Percentiles rank a stretch among this genome's conserved stretches.
phyloP scores from a whole-genome alignment of 2,329 filamentous ascomycete genomes.

The Exserohilum rostratum region DNA sequence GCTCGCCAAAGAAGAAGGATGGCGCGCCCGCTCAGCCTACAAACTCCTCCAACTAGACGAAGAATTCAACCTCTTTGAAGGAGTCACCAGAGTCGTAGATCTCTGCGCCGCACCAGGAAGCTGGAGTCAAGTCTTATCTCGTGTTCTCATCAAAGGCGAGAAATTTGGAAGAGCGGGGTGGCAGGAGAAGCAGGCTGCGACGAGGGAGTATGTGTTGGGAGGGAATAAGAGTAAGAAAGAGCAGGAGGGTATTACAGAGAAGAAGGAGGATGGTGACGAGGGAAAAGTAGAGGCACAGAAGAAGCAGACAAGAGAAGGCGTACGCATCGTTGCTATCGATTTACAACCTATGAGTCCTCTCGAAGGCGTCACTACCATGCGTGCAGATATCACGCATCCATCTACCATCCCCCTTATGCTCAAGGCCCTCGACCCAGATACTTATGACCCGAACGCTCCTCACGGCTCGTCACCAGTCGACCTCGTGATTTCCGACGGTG shows the following conservation, averaged over 20 bases:
- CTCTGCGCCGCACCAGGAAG: constrained; percentile 94
- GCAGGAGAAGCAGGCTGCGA: constrained; percentile 81
- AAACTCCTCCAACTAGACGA: constrained; percentile 95
- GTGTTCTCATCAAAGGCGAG: constrained; percentile 91
- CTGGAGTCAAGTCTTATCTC: constrained; percentile 95
- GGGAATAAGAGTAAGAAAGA: constrained; percentile 20
- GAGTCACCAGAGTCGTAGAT: constrained; percentile 91
- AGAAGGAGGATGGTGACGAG: constrained; percentile 3
- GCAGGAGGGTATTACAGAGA: constrained; percentile 8
- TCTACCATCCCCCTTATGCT: constrained; percentile 91
- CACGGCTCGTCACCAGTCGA: constrained; percentile 79
- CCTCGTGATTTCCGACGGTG: constrained; percentile 92
- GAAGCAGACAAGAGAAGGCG: constrained; percentile 65
- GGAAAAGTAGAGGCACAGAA: constrained; percentile 21
- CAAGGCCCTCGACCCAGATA: constrained; percentile 77
- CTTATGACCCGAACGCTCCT: constrained; percentile 47
- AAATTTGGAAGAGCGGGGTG: constrained; percentile 84
- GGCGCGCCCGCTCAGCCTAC: constrained; percentile 94
- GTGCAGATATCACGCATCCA: constrained; percentile 96
- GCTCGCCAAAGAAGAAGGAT: constrained; percentile 97
- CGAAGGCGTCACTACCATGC: constrained; percentile 87
- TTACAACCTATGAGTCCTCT: constrained; percentile 94
- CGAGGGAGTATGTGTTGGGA: constrained; percentile 63
- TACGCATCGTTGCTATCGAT: constrained; percentile 95
- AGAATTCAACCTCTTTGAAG: constrained; percentile 93